Evolutionary conservation across 768 basidiomycete species (phyloP).

Genomic region (Vararia minispora): DNA sequence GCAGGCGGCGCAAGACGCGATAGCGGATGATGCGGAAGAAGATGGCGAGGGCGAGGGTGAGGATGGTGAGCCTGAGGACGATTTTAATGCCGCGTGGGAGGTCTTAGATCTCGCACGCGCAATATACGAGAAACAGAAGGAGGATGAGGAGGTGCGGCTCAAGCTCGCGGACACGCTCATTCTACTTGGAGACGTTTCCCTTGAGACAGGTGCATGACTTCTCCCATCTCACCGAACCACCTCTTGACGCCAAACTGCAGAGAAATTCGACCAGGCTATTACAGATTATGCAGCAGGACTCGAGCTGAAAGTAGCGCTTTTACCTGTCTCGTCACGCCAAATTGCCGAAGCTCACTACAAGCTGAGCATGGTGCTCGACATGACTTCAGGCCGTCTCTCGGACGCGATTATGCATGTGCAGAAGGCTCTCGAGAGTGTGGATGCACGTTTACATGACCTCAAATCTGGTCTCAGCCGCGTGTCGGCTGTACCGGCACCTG

Average conservation of each 20-base stretch:
- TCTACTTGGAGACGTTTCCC: slow-evolving; percentile 87
- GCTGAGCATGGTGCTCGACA: slow-evolving; percentile 85
- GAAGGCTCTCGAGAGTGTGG: slow-evolving; percentile 69
- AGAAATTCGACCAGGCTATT: slow-evolving; percentile 94
- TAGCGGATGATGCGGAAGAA: slow-evolving; percentile 34
- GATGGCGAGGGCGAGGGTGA: slow-evolving; percentile 52
- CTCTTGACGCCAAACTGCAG: slow-evolving; percentile 27
- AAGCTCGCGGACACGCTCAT: slow-evolving; percentile 89
- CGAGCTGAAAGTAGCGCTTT: slow-evolving; percentile 54
- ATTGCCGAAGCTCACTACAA: slow-evolving; percentile 93
- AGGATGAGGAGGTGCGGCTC: slow-evolving; percentile 53
- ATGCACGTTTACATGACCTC: slow-evolving; percentile 54
- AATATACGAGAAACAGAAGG: slow-evolving; percentile 64
- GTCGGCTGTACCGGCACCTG: slow-evolving; percentile 22
- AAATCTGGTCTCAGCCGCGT: slow-evolving; percentile 32
- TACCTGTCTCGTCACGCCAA: slow-evolving; percentile 84
- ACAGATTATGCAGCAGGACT: slow-evolving; percentile 77
- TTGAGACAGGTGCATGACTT: slow-evolving; percentile 73
- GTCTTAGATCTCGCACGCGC: slow-evolving; percentile 89
- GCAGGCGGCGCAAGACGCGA: slow-evolving; percentile 36
- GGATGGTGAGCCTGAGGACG: slow-evolving; percentile 84
- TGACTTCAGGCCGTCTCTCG: slow-evolving; percentile 73
- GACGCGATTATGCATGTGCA: slow-evolving; percentile 78
- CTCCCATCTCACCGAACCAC: not conserved
- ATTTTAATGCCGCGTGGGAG: slow-evolving; percentile 97